Conservation (phyloP, 441 rosid genomes). For the Mallotus japonicus region DNA sequence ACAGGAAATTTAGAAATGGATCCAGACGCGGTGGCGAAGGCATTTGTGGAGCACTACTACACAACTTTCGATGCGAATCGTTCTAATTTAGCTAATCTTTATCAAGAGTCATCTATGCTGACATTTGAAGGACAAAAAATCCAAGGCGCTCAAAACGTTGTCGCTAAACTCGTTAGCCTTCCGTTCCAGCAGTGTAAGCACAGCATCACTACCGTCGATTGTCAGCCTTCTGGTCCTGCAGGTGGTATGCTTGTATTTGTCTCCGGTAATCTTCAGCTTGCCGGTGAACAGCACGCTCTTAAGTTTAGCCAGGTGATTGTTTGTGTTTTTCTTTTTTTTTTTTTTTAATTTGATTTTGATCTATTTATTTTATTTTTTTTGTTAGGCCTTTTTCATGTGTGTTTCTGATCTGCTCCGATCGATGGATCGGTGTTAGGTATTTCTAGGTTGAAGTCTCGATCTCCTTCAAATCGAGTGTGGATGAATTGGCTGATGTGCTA, state of each 20-base stretch:
- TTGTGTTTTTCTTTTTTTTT: too few species aligned
- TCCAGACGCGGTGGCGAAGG: slow-evolving; percentile 83
- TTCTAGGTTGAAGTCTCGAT: slow-evolving; percentile 4
- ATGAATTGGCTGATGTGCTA: background rate
- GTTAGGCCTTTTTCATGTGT: background rate
- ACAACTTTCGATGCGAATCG: slow-evolving; percentile 79
- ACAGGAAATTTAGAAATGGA: slow-evolving; percentile 44
- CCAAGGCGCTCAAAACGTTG: slow-evolving; percentile 80
- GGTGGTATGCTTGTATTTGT: slow-evolving; percentile 97
- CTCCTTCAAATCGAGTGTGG: slow-evolving; percentile 11
- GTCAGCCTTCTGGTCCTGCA: slow-evolving; percentile 89
- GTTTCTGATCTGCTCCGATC: background rate
- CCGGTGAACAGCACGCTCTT: slow-evolving; percentile 92
- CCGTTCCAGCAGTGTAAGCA: slow-evolving; percentile 97
- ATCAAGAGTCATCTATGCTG: slow-evolving; percentile 87
- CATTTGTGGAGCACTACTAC: slow-evolving; percentile 97
- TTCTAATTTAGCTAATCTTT: slow-evolving; percentile 56
- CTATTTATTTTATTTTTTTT: too few species aligned
- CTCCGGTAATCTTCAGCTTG: slow-evolving; percentile 83
- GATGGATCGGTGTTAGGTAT: background rate
- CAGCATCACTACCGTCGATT: slow-evolving; percentile 76
- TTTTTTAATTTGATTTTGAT: too few species aligned
- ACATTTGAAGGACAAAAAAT: slow-evolving; percentile 94
- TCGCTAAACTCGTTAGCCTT: slow-evolving; percentile 71
- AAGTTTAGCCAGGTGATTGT: slow-evolving; percentile 80